Evolutionary conservation across 1,284 basidiomycete species (phyloP), one percentile per base, ranked within the genome.

Genomic region (Cutaneotrichosporon cutaneum): DNA sequence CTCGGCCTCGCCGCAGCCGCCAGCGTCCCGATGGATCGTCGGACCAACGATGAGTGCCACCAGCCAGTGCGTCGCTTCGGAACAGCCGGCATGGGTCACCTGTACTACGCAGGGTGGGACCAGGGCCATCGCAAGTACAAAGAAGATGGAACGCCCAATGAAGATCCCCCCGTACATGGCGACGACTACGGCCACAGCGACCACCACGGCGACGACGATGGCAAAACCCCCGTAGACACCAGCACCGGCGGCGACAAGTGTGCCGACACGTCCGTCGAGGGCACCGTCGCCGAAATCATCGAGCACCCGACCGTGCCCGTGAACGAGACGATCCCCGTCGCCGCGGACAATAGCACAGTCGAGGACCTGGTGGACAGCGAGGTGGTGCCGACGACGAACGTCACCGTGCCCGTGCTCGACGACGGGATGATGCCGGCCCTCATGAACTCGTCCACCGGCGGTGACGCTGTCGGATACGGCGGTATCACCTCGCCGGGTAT

Each of bases 331-430:
- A 47, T 60, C n/a, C 58, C 62, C 8, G 24, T 39, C 33, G 21
- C 22, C 11, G 32, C 50, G 18, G 52, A 58, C 56, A 33, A 51
- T n/a, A 52, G 47, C 35, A 58, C 56, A 2, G 32, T 60, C 13
- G 6, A 7, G 16, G 45, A 55, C 22, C 18, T 64, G 9, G 59
- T 64, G 14, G 30, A 51, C 52, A 30, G 14, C 47, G 56, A 39
- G 52, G 35, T 47, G 5, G 54, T 64, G 32, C 59, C 62, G 8
- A 39, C 47, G 1, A 13, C 13, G 10, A 64, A 60, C 56, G 7
- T 3, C 39, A 64, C 62, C 21, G 51, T 27, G 4, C 51, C 33
- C 1, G 21, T 54, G 3, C 35, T 63, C 16, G 27, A 48, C 26
- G 5, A 3, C 21, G 58, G 50, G 35, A n/a, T 13, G 21, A 56